phyloP scores from a whole-genome alignment of 345 rosid species.

The Syzygium oleosum region DNA sequence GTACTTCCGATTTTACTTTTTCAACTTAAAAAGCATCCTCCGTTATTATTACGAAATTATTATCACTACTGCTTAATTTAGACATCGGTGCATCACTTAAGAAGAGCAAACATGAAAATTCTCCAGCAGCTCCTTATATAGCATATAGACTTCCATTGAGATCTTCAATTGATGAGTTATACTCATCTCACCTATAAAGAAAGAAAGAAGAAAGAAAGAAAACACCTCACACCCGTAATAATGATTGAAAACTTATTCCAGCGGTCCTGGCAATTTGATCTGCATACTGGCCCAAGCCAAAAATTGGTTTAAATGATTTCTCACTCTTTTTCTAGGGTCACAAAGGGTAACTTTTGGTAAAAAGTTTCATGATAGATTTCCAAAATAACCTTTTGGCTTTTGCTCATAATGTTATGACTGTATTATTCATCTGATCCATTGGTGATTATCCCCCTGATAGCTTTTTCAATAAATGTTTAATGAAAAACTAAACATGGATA shows the following conservation, averaged over 20 bases:
- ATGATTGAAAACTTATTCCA: not conserved
- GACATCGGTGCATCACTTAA: not conserved
- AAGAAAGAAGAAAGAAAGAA: not conserved
- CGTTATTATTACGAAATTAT: not conserved
- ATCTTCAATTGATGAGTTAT: not conserved
- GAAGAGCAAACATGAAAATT: not conserved
- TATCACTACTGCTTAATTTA: not conserved
- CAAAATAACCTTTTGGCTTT: not conserved
- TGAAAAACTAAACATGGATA: not conserved
- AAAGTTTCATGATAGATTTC: not conserved
- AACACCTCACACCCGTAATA: not conserved
- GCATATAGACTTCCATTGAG: not conserved
- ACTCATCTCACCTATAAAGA: not conserved
- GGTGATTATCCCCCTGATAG: not conserved
- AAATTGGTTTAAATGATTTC: not conserved
- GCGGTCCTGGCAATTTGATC: not conserved
- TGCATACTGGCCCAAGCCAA: not conserved
- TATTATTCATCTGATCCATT: not conserved
- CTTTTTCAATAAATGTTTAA: not conserved
- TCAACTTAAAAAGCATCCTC: not conserved
- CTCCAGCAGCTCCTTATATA: not conserved
- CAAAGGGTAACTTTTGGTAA: not conserved
- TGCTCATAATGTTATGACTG: not conserved
- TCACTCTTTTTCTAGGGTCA: not conserved
- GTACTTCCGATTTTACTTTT: not conserved